Conservation (phyloP, 345 rosid genomes). For the Anacardium occidentale region DNA sequence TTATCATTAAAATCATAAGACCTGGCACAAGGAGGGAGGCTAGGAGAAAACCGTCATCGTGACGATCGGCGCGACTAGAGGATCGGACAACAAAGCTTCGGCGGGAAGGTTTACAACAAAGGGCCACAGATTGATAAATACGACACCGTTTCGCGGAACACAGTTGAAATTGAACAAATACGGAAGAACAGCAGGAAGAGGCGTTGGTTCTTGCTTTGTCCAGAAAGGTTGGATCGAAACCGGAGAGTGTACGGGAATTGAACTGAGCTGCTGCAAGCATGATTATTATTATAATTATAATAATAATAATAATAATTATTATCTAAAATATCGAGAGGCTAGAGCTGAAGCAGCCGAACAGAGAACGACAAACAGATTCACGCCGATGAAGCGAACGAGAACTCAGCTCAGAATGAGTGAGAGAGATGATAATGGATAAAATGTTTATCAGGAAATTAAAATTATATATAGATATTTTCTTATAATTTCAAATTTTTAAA, state of each 20-base stretch:
- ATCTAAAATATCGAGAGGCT: background rate
- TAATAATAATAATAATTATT: background rate
- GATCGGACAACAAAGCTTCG: conserved; percentile 52
- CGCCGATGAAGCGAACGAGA: no score
- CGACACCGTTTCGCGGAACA: conserved; percentile 26
- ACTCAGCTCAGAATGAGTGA: background rate
- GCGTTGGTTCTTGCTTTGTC: no score
- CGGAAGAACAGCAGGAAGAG: background rate
- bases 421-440: background rate
- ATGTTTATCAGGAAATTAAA: no score
- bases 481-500: no score
- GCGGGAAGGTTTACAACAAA: conserved; percentile 44
- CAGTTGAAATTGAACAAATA: conserved; percentile 29
- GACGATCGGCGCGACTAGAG: conserved; percentile 28
- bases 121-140: conserved; percentile 20
- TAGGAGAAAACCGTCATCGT: conserved; percentile 47
- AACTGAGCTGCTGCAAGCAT: conserved; percentile 45
- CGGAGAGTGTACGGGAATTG: conserved; percentile 28
- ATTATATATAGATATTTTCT: no score
- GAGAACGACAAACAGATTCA: no score
- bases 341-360: no score
- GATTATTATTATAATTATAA: no score
- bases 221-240: background rate
- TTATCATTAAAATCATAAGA: conserved; percentile 4
- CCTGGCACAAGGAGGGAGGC: conserved; percentile 88